phyloP scores from a whole-genome alignment of 805 yeast genomes.

The Kluyveromyces dobzhanskii region DNA sequence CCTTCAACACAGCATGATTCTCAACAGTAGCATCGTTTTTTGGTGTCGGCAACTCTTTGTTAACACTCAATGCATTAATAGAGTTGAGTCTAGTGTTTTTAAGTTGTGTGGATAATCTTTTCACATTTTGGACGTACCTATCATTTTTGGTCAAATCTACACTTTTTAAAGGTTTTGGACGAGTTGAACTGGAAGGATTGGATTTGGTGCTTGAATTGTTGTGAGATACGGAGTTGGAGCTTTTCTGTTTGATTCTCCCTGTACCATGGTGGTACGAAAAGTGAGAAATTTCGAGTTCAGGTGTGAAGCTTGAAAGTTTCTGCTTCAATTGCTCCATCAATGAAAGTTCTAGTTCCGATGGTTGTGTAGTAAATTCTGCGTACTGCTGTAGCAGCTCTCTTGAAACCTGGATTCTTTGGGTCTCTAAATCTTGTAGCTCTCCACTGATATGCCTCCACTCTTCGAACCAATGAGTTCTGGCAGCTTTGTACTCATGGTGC shows the following conservation, averaged over 20 bases:
- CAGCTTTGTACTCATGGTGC: constrained; percentile 26
- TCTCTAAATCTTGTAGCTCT: constrained; percentile 26
- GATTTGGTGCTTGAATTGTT: background rate
- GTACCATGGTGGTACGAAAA: constrained; percentile 29
- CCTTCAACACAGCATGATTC: background rate
- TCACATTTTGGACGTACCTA: constrained; percentile 20
- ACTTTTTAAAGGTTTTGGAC: background rate
- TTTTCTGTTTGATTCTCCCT: constrained; percentile 21
- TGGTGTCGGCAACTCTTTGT: background rate
- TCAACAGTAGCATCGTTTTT: background rate
- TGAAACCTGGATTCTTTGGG: constrained; percentile 21
- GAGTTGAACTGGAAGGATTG: background rate
- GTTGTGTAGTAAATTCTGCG: constrained; percentile 19
- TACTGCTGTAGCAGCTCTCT: constrained; percentile 23
- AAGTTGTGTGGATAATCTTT: constrained; percentile 23
- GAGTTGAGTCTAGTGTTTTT: background rate
- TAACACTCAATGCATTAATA: background rate
- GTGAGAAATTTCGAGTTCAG: constrained; percentile 24
- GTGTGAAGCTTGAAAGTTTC: constrained; percentile 19
- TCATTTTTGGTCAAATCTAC: constrained; percentile 1
- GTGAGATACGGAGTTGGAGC: background rate
- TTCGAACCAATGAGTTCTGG: constrained; percentile 25
- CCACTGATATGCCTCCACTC: constrained; percentile 25
- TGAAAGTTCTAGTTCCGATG: constrained; percentile 22
- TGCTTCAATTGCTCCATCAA: constrained; percentile 20